Evolutionary conservation across 225 moss, liverwort and hornwort genomes (phyloP).

Genomic region (Antitrichia curtipendula): DNA sequence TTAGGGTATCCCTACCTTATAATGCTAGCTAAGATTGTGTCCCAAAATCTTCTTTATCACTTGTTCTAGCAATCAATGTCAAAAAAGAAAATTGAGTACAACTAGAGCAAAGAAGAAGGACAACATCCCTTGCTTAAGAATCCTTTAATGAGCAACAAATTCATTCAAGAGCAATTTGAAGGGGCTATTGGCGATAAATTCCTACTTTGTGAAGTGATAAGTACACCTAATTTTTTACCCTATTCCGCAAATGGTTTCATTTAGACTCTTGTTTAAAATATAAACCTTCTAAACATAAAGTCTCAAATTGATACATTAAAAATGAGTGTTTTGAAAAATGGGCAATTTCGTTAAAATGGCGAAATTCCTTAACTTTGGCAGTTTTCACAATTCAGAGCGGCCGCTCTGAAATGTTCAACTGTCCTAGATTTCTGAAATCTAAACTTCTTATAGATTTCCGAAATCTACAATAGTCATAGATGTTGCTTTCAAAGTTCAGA

Average conservation of each 20-base stretch:
- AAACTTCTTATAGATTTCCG: no score
- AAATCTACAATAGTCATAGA: no score
- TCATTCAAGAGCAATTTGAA: background rate
- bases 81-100: background rate
- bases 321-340: background rate
- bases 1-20: background rate
- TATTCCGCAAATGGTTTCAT: background rate
- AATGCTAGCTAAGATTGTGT: background rate
- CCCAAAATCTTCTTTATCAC: background rate
- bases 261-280: background rate
- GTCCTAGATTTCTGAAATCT: no score
- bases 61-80: background rate
- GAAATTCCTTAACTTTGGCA: no score
- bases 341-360: no score
- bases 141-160: background rate
- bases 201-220: background rate
- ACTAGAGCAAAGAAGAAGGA: background rate
- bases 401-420: no score
- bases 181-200: background rate
- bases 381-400: no score
- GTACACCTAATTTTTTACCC: rapidly evolving
- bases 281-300: no score
- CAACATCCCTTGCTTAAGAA: background rate
- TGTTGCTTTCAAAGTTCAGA: no score
- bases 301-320: background rate